A percentile compares a stretch with the other conserved stretches of the same genome.
phyloP scores from a whole-genome alignment of 192 early-diverging fungal genomes.

The Phycomyces nitens region DNA sequence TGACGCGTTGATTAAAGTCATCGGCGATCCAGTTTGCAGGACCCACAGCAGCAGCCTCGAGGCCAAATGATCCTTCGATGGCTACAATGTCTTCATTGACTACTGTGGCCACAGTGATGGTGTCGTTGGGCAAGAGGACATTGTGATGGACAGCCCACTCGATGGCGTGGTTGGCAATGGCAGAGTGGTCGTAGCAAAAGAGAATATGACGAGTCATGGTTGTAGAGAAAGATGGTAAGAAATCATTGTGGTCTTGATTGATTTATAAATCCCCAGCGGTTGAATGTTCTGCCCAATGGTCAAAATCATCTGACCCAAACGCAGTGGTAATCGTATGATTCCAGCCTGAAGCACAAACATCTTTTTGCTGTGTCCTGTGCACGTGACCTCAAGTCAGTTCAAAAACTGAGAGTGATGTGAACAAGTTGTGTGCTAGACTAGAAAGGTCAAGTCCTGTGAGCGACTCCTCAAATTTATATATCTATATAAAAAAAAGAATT shows the following conservation, averaged over 20 bases:
- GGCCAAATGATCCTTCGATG: constrained; percentile 17
- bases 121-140: constrained; percentile 12
- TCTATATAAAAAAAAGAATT: not conserved
- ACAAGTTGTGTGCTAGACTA: no score
- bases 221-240: not conserved
- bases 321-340: not conserved
- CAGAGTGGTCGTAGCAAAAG: constrained; percentile 20
- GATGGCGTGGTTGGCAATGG: constrained; percentile 12
- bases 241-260: not conserved
- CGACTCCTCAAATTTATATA: not conserved
- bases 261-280: not conserved
- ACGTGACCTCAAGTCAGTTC: no score
- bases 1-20: constrained; percentile 17
- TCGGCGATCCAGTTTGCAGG: constrained; percentile 13
- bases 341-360: not conserved
- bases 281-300: not conserved
- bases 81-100: constrained; percentile 23
- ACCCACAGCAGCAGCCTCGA: constrained; percentile 14
- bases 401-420: not conserved
- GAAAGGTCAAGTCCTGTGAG: no score
- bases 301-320: not conserved
- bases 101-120: constrained; percentile 10
- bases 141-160: constrained; percentile 18
- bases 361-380: no score
- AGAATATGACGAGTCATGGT: constrained; percentile 15